Percentiles rank a stretch among this genome's conserved stretches.
Evolutionary conservation across 352 stramenopile species (phyloP).

Genomic region (Phytophthora tubulina): DNA sequence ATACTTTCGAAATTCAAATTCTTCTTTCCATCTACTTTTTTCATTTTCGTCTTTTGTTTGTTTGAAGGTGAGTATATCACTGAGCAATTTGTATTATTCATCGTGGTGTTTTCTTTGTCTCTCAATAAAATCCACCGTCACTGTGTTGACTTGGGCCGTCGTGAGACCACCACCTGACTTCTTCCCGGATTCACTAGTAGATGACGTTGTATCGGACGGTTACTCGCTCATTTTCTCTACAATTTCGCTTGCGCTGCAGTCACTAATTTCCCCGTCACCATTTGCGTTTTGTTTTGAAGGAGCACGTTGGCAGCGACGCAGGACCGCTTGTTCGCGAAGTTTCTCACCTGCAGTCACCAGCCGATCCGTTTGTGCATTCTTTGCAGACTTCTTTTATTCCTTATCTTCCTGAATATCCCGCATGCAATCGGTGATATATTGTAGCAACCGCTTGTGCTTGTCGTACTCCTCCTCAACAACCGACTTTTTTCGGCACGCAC

Average conservation of each 20-base stretch:
- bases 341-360: too few species aligned
- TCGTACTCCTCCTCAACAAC: background rate
- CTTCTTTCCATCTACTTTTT: background rate
- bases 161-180: background rate
- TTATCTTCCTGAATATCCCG: too few species aligned
- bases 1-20: too few species aligned
- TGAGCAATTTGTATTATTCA: constrained; percentile 1
- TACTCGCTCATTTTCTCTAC: background rate
- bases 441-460: background rate
- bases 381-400: too few species aligned
- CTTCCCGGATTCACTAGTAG: background rate
- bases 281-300: too few species aligned
- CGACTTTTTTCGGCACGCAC: constrained; percentile 14
- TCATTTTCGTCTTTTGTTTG: background rate
- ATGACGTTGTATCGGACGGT: background rate
- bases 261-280: too few species aligned
- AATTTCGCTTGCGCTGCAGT: too few species aligned
- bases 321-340: too few species aligned
- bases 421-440: too few species aligned
- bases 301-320: too few species aligned
- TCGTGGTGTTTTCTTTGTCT: background rate
- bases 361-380: too few species aligned
- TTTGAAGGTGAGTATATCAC: too few species aligned
- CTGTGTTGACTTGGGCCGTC: constrained; percentile 10
- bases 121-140: constrained; percentile 10